Evolutionary conservation across 306 rosid species (phyloP).

Genomic region (Sicyos baderoa): DNA sequence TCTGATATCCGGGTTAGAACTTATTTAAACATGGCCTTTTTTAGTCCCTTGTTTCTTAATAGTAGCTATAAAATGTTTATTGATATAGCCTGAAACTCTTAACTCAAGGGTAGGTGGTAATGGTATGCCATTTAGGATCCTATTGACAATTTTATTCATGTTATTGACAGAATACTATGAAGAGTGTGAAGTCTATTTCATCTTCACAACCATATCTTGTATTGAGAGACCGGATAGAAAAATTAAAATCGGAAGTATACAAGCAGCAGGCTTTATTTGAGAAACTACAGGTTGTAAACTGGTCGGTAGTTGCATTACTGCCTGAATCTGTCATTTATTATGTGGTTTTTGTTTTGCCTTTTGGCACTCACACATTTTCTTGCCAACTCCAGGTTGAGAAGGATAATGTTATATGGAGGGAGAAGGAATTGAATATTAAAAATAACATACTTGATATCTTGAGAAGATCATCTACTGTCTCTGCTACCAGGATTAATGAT

Average conservation of each 20-base stretch:
- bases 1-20: slow-evolving; percentile 68
- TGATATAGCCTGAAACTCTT: neutral
- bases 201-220: slow-evolving; percentile 58
- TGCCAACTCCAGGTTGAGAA: slow-evolving; percentile 65
- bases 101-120: neutral
- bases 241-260: slow-evolving; percentile 53
- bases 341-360: slow-evolving; percentile 21
- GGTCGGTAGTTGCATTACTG: slow-evolving; percentile 71
- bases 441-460: slow-evolving; percentile 62
- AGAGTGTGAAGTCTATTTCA: slow-evolving; percentile 59
- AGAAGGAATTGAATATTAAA: slow-evolving; percentile 72
- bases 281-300: slow-evolving; percentile 95
- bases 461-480: slow-evolving; percentile 53
- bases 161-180: slow-evolving; percentile 56
- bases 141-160: slow-evolving; percentile 6
- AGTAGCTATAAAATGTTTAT: neutral
- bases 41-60: neutral
- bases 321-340: slow-evolving; percentile 25
- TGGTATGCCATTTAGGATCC: neutral
- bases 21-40: neutral
- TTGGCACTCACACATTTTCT: slow-evolving; percentile 32
- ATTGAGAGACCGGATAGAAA: slow-evolving; percentile 70
- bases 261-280: slow-evolving; percentile 59
- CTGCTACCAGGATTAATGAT: slow-evolving; percentile 54
- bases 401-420: slow-evolving; percentile 80